phyloP scores from a whole-genome alignment of 441 rosid genomes.

The Macaranga tanarius region DNA sequence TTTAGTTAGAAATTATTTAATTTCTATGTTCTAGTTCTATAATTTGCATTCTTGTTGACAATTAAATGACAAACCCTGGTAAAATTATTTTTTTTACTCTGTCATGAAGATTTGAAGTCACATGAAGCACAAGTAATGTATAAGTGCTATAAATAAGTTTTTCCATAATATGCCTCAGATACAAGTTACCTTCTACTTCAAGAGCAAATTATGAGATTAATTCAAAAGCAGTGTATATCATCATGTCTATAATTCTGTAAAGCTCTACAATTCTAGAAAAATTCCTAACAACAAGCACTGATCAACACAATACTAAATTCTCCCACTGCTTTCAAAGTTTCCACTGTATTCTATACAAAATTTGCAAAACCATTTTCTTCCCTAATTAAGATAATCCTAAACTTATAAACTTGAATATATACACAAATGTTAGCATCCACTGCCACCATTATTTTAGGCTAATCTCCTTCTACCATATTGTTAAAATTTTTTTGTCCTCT shows the following conservation, averaged over 20 bases:
- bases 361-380: slow-evolving; percentile 26
- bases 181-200: slow-evolving; percentile 9
- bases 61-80: too few species aligned
- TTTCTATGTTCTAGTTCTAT: too few species aligned
- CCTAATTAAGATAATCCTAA: slow-evolving; percentile 35
- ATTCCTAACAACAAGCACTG: slow-evolving; percentile 22
- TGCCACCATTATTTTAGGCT: slow-evolving; percentile 25
- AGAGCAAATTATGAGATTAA: slow-evolving; percentile 17
- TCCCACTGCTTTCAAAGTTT: slow-evolving; percentile 21
- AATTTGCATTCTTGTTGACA: too few species aligned
- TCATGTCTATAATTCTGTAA: slow-evolving; percentile 35
- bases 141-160: too few species aligned
- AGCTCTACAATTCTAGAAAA: too few species aligned
- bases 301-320: slow-evolving; percentile 22
- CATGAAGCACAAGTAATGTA: too few species aligned
- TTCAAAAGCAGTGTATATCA: slow-evolving; percentile 9
- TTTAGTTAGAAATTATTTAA: too few species aligned
- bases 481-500: slow-evolving; percentile 31
- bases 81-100: too few species aligned
- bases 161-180: neutral
- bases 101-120: too few species aligned
- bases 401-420: slow-evolving; percentile 42
- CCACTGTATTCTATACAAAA: slow-evolving; percentile 38
- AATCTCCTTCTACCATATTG: slow-evolving; percentile 18
- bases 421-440: slow-evolving; percentile 34